Base-by-base conservation (phyloP, 139 green algal species). In the Mesotaenium endlicherianum region DNA sequence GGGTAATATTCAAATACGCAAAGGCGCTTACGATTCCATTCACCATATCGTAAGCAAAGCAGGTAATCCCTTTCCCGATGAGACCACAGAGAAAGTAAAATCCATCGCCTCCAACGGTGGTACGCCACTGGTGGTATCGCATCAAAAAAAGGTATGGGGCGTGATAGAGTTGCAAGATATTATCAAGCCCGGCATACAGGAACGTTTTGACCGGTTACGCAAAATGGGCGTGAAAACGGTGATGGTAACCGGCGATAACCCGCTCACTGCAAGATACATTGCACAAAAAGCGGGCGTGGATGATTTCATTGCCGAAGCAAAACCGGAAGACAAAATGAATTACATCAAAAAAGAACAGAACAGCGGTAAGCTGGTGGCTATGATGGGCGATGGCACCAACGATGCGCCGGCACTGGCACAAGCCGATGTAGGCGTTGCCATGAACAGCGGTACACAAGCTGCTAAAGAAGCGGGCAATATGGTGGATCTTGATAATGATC, bases 371-470 rank as follows among this genome's bases (percentile, higher is more conserved):
- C 57, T 68, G 57, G 57, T 68, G 16, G 57, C 57, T 11, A 68
- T 68, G 93, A 92, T 97, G 1, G 95, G 95, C 0, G 95, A 98
- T 55, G 95, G 95, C 70, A 92, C 97, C 45, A 98, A 98, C 83
- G 95, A 98, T 83, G 93, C 95, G 0, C 91, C 94, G 0, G 95
- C 95, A 0, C 89, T 97, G 30, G 93, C 92, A 16, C 89, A 90
- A 1, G 92, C 95, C 11, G 94, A 93, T 34, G 87, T 96, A 1
- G 93, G 92, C 14, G 78, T 95, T 57, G 84, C 75, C 34, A 81
- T 86, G 57, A 68, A 68, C 57, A 31, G 3, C 57, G 57, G 57
- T 20, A 68, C 57, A 11, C 57, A 68, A 20, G 57, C 57, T 20
- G 57, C 57, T 3, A 11, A 20, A 11, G 57, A 68, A 20, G 57